phyloP scores from a whole-genome alignment of 768 basidiomycete species.

The Xerocomellus chrysenteron region DNA sequence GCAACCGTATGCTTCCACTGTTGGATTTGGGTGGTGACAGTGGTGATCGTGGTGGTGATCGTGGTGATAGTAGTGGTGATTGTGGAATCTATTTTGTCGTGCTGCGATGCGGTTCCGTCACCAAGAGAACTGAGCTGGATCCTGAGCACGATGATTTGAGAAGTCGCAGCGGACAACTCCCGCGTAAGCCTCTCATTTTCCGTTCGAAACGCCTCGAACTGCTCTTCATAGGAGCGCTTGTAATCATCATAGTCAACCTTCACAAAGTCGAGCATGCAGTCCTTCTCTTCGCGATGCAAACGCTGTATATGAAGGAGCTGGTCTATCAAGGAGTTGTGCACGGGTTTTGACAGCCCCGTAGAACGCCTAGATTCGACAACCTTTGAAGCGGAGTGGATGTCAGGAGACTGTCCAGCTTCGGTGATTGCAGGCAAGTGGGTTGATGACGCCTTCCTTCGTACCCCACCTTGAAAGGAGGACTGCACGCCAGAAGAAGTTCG shows the following conservation, averaged over 20 bases:
- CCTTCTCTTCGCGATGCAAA: too few relatives aligned
- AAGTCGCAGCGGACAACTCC: background rate
- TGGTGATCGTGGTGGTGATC: constrained; percentile 1
- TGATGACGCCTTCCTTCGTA: background rate
- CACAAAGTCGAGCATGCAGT: background rate
- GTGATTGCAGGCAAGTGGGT: too few relatives aligned
- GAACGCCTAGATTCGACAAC: too few relatives aligned
- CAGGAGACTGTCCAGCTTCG: too few relatives aligned
- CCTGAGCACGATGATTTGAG: background rate
- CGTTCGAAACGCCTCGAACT: background rate
- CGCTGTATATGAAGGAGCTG: too few relatives aligned
- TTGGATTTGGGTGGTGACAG: background rate
- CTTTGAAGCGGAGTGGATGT: too few relatives aligned
- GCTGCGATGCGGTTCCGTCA: background rate
- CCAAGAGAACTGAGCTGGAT: background rate
- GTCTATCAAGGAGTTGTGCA: too few relatives aligned
- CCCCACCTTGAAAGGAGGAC: background rate
- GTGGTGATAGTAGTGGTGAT: background rate
- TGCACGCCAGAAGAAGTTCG: background rate
- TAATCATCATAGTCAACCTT: background rate
- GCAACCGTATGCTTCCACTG: background rate
- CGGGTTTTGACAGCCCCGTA: too few relatives aligned
- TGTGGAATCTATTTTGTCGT: background rate
- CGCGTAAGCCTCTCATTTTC: background rate
- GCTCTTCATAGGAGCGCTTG: background rate